A percentile compares a stretch with the other conserved stretches of the same genome.
phyloP scores from a whole-genome alignment of 768 basidiomycete species.

The Piloderma croceum region DNA sequence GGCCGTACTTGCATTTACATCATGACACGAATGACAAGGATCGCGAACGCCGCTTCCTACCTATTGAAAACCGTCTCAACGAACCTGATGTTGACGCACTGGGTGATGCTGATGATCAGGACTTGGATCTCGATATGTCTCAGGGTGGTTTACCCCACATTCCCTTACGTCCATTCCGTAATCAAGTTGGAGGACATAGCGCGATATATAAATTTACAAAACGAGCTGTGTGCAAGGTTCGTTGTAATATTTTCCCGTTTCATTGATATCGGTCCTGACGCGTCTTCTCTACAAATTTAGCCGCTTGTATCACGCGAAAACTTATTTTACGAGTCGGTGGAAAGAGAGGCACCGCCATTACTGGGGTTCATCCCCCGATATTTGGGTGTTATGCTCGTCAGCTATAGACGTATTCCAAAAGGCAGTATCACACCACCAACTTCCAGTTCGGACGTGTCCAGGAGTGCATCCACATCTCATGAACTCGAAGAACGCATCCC shows the following conservation, averaged over 20 bases:
- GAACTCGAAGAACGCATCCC: conserved; percentile 8
- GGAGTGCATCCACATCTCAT: conserved; percentile 9
- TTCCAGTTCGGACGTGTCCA: conserved; percentile 13
- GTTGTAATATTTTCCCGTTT: too few relatives aligned
- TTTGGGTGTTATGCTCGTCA: conserved; percentile 97
- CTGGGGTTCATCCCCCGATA: conserved; percentile 96
- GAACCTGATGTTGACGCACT: conserved; percentile 4
- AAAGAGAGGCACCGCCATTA: conserved; percentile 87
- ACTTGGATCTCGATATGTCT: conserved; percentile 39
- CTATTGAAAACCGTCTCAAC: neutral
- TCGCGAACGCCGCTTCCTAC: conserved; percentile 13
- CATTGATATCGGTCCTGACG: conserved; percentile 21
- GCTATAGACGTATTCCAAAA: conserved; percentile 76
- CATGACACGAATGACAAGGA: conserved; percentile 28
- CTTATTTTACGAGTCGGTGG: conserved; percentile 95
- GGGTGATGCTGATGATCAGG: conserved; percentile 26
- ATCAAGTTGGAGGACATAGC: conserved; percentile 96
- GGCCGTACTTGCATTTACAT: conserved; percentile 27
- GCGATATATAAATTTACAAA: conserved; percentile 98
- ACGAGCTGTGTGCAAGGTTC: conserved; percentile 95
- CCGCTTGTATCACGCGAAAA: conserved; percentile 96
- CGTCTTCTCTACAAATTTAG: too few relatives aligned
- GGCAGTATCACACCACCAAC: conserved; percentile 20
- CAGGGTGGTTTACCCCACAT: conserved; percentile 76
- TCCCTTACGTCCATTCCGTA: conserved; percentile 90